phyloP scores from a whole-genome alignment of 2,329 filamentous ascomycete species.

The Alternaria angustiovoidea region DNA sequence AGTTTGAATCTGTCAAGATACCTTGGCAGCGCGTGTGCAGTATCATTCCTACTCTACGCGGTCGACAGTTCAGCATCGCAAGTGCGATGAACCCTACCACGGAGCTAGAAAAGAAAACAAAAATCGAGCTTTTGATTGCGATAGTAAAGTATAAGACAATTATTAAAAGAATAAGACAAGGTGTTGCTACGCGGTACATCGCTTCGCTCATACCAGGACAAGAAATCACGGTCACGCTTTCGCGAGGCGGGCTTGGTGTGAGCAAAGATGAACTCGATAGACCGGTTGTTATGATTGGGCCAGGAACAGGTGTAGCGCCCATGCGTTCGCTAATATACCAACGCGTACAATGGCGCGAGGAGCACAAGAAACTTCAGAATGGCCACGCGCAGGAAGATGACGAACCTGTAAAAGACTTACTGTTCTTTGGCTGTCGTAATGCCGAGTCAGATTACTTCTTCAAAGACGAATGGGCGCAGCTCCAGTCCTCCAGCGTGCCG shows the following conservation, averaged over 20 bases:
- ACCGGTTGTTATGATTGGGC: constrained; percentile 80
- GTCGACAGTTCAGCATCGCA: constrained; percentile 92
- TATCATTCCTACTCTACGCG: constrained; percentile 82
- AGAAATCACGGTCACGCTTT: constrained; percentile 65
- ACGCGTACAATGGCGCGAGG: constrained; percentile 58
- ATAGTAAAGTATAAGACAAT: constrained; percentile 92
- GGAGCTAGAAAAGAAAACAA: constrained; percentile 45
- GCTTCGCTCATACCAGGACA: constrained; percentile 68
- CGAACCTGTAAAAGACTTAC: constrained; percentile 49
- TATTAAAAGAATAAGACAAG: constrained; percentile 81
- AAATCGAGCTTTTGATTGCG: constrained; percentile 79
- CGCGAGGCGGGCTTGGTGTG: constrained; percentile 60
- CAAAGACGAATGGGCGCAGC: constrained; percentile 71
- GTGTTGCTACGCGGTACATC: constrained; percentile 90
- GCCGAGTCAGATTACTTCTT: constrained; percentile 81
- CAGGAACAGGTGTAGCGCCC: constrained; percentile 87
- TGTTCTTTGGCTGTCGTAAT: constrained; percentile 90
- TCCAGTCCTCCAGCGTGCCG: constrained; percentile 52
- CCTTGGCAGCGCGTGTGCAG: constrained; percentile 76
- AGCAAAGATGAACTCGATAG: constrained; percentile 53
- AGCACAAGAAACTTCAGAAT: constrained; percentile 11
- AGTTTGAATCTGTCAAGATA: constrained; percentile 85
- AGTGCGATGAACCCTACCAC: constrained; percentile 64
- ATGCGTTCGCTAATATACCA: constrained; percentile 83
- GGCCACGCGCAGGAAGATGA: constrained; percentile 1